Evolutionary conservation across 2,329 filamentous ascomycete genomes (phyloP).

Genomic region (Ophiostoma himal-ulmi): DNA sequence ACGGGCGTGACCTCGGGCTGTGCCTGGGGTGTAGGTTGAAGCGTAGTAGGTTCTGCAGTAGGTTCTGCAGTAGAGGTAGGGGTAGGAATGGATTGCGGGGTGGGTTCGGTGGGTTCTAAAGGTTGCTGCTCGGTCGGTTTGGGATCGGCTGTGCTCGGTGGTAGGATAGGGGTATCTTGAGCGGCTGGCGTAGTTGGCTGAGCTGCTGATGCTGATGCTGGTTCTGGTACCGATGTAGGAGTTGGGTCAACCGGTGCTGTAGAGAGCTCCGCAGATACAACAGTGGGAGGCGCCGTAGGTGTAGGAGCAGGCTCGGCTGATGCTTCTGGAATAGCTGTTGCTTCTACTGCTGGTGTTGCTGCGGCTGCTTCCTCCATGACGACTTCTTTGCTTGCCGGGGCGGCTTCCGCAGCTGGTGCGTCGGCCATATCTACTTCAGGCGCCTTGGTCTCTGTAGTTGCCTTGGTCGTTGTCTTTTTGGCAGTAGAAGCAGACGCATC

Average conservation of each 20-base stretch:
- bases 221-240: neutral
- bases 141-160: neutral
- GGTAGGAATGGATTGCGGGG: neutral
- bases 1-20: neutral
- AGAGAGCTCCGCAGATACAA: neutral
- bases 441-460: neutral
- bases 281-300: neutral
- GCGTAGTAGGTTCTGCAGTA: neutral
- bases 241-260: neutral
- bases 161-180: neutral
- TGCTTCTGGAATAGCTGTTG: neutral
- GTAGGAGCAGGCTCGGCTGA: neutral
- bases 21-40: neutral
- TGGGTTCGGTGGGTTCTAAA: neutral
- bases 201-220: neutral
- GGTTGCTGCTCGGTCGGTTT: neutral
- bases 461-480: neutral
- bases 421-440: conserved; percentile 16
- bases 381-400: neutral
- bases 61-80: neutral
- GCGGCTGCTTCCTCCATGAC: neutral
- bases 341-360: neutral
- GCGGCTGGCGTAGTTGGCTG: neutral
- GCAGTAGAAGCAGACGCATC: neutral
- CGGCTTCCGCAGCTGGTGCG: neutral